Percentiles rank a stretch among this genome's conserved stretches.
phyloP scores from a whole-genome alignment of 192 early-diverging fungal genomes.

The Rhizoclosmatium globosum region DNA sequence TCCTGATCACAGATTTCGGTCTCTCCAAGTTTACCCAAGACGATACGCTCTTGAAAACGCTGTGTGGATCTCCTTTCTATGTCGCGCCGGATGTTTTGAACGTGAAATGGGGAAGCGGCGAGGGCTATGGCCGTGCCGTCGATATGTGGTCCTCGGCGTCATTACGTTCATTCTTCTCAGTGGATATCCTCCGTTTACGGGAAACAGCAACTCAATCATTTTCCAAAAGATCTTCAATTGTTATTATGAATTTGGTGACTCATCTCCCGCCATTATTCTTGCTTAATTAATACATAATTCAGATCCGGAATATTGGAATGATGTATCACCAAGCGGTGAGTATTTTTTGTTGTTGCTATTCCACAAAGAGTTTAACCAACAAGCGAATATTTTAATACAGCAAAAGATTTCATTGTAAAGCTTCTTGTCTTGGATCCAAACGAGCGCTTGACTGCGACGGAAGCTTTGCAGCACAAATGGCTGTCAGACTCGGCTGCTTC shows the following conservation, averaged over 20 bases:
- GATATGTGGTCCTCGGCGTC: constrained; percentile 77
- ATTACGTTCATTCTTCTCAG: constrained; percentile 64
- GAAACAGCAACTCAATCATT: constrained; percentile 56
- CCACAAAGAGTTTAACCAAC: no score
- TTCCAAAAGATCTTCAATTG: constrained; percentile 75
- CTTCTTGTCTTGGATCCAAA: constrained; percentile 74
- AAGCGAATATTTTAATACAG: constrained; percentile 58
- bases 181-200: constrained; percentile 66
- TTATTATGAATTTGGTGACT: constrained; percentile 63
- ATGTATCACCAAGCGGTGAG: constrained; percentile 42
- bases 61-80: constrained; percentile 66
- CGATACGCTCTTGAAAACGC: constrained; percentile 65
- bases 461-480: constrained; percentile 59
- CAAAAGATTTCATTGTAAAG: constrained; percentile 79
- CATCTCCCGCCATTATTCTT: not conserved
- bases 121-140: constrained; percentile 44
- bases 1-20: constrained; percentile 75
- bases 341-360: no score
- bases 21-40: constrained; percentile 65
- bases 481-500: constrained; percentile 28
- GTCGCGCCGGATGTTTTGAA: constrained; percentile 67
- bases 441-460: constrained; percentile 61
- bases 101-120: constrained; percentile 62
- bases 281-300: not conserved
- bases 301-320: constrained; percentile 55